These are phyloP conservation scores for Komagataella pastoris DNA, from an alignment of 805 yeast genomes.

Conservation along the genomic window DNA sequence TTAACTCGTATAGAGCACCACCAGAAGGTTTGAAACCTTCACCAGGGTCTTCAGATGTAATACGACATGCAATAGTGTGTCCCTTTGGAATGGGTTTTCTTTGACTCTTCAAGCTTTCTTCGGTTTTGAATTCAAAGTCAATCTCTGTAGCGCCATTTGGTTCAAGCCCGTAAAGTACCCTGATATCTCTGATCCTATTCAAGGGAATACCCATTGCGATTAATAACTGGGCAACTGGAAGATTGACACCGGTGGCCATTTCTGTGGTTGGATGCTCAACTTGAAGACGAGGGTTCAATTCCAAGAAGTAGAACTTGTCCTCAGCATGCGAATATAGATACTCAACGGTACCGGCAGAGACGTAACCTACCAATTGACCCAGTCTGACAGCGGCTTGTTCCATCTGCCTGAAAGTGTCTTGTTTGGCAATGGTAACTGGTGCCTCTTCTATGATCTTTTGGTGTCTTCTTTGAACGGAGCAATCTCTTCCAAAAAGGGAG, in stretches of 20 bases:
- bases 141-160: slow-evolving; percentile 85
- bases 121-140: slow-evolving; percentile 77
- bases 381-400: slow-evolving; percentile 96
- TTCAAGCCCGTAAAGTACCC: slow-evolving; percentile 88
- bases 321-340: slow-evolving; percentile 90
- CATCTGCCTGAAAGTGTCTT: slow-evolving; percentile 79
- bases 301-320: slow-evolving; percentile 90
- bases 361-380: slow-evolving; percentile 95
- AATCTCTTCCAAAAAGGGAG: slow-evolving; percentile 95
- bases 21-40: slow-evolving; percentile 99
- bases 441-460: slow-evolving; percentile 99
- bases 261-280: slow-evolving; percentile 99
- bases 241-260: slow-evolving; percentile 96
- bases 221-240: slow-evolving; percentile 97
- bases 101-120: slow-evolving; percentile 63
- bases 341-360: slow-evolving; percentile 98
- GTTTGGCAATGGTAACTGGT: slow-evolving; percentile 89
- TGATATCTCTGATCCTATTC: slow-evolving; percentile 87
- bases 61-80: slow-evolving; percentile 98
- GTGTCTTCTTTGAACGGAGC: slow-evolving; percentile 99
- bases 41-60: slow-evolving; percentile 98
- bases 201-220: slow-evolving; percentile 99
- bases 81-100: slow-evolving; percentile 94
- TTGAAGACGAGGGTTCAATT: slow-evolving; percentile 95
- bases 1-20: slow-evolving; percentile 91